These are phyloP conservation scores for Melanomma pulvis-pyrius DNA, from an alignment of 495 filamentous ascomycete genomes.

Conservation along the genomic window DNA sequence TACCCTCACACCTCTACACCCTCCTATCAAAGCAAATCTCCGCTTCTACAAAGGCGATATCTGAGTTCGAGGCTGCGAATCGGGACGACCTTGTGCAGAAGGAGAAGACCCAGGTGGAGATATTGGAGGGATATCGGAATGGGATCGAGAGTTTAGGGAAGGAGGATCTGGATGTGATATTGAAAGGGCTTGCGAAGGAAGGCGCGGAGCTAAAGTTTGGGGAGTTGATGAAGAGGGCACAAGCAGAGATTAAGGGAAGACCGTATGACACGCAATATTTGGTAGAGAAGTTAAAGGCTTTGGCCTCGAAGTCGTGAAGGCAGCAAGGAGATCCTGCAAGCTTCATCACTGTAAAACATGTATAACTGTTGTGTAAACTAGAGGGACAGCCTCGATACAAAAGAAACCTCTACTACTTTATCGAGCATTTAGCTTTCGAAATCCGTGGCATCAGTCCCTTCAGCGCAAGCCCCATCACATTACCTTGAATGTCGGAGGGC, in stretches of 20 bases:
- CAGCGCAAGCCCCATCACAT: too few relatives aligned
- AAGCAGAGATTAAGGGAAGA: constrained; percentile 57
- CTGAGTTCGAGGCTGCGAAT: constrained; percentile 56
- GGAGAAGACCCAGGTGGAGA: constrained; percentile 57
- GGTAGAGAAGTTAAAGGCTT: constrained; percentile 30
- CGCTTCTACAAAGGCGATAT: constrained; percentile 53
- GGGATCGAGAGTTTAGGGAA: constrained; percentile 52
- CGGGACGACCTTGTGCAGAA: constrained; percentile 60
- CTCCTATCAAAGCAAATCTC: constrained; percentile 60
- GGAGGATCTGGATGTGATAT: constrained; percentile 54
- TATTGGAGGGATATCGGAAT: constrained; percentile 61
- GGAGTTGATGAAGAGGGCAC: constrained; percentile 52
- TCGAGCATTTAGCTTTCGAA: too few relatives aligned
- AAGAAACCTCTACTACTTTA: too few relatives aligned
- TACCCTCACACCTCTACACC: constrained; percentile 61
- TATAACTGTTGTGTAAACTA: too few relatives aligned
- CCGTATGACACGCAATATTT: constrained; percentile 61
- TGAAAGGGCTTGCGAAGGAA: constrained; percentile 52
- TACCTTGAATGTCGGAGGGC: too few relatives aligned
- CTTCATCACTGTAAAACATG: too few relatives aligned
- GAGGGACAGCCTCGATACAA: too few relatives aligned
- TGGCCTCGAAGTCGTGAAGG: neutral
- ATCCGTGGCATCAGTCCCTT: too few relatives aligned
- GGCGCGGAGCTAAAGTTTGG: constrained; percentile 48
- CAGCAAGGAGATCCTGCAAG: too few relatives aligned